Evolutionary conservation across 768 basidiomycete species (phyloP).

Genomic region (Cystofilobasidium bisporidii): DNA sequence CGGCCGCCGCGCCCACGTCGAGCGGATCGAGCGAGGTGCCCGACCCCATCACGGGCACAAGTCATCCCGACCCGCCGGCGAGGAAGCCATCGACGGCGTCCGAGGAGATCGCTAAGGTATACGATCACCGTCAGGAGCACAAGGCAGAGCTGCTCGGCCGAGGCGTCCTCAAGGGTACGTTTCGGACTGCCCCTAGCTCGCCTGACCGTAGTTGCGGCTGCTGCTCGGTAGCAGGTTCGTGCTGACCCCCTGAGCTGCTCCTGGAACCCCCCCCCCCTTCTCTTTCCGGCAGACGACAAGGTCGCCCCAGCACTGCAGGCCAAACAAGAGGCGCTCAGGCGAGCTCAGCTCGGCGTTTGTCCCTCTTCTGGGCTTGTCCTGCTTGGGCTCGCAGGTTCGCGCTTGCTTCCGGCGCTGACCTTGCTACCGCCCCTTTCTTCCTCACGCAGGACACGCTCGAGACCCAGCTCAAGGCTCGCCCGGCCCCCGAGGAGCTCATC

Average conservation of each 20-base stretch:
- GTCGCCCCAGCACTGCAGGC: conserved; percentile 56
- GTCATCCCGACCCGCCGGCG: neutral
- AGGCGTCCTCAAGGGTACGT: conserved; percentile 59
- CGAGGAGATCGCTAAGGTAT: conserved; percentile 12
- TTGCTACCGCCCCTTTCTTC: neutral
- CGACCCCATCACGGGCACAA: conserved; percentile 21
- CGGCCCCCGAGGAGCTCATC: conserved; percentile 55
- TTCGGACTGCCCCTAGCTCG: too few relatives aligned
- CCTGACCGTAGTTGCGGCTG: too few relatives aligned
- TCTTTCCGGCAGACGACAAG: conserved; percentile 50
- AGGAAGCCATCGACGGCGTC: conserved; percentile 4
- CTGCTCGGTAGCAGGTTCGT: too few relatives aligned
- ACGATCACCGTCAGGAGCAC: conserved; percentile 9
- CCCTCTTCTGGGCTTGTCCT: neutral
- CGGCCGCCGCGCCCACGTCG: neutral
- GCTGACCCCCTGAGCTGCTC: too few relatives aligned
- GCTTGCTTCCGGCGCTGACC: neutral
- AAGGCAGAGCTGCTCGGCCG: conserved; percentile 52
- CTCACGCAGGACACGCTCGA: conserved; percentile 54
- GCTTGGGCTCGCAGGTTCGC: too few relatives aligned
- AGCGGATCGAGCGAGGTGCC: neutral
- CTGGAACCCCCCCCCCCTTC: too few relatives aligned
- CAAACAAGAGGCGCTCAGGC: conserved; percentile 51
- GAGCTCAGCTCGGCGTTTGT: conserved; percentile 56
- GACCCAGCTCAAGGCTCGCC: conserved; percentile 52